phyloP scores from a whole-genome alignment of 2,329 filamentous ascomycete species.

The Trichoderma sp. region DNA sequence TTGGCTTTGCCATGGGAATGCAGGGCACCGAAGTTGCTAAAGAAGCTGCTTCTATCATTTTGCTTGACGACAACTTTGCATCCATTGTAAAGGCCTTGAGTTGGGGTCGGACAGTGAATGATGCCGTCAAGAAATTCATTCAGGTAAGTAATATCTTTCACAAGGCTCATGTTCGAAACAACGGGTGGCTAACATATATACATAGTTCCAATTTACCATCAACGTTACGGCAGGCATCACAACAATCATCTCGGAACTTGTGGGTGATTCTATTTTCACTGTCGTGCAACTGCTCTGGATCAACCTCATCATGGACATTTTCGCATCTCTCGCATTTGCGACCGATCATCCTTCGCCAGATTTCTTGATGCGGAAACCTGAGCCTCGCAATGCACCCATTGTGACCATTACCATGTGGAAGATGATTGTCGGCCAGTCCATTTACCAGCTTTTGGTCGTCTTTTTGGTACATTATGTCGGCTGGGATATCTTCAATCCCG shows the following conservation, averaged over 20 bases:
- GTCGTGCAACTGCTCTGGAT: constrained; percentile 68
- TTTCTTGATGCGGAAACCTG: constrained; percentile 64
- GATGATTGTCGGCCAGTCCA: constrained; percentile 80
- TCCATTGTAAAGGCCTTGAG: constrained; percentile 62
- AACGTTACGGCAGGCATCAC: constrained; percentile 66
- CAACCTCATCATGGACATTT: constrained; percentile 68
- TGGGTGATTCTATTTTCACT: constrained; percentile 53
- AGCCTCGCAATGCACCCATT: constrained; percentile 69
- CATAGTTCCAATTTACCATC: constrained; percentile 61
- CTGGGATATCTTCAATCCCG: constrained; percentile 53
- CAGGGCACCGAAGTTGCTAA: constrained; percentile 66
- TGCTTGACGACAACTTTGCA: constrained; percentile 64
- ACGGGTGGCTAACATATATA: neutral
- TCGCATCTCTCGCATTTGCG: constrained; percentile 62
- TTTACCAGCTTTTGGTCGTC: constrained; percentile 67
- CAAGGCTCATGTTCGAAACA: too few relatives aligned
- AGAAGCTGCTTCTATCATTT: constrained; percentile 63
- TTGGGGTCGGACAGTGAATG: constrained; percentile 63
- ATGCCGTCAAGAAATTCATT: constrained; percentile 63
- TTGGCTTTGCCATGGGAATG: constrained; percentile 68
- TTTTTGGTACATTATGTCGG: constrained; percentile 63
- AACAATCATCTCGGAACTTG: constrained; percentile 62
- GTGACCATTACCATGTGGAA: constrained; percentile 82
- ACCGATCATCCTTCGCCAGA: constrained; percentile 58
- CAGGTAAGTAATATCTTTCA: constrained; percentile 40